Conservation (phyloP, 2,329 filamentous ascomycete genomes). For the Ascochyta lentis region DNA sequence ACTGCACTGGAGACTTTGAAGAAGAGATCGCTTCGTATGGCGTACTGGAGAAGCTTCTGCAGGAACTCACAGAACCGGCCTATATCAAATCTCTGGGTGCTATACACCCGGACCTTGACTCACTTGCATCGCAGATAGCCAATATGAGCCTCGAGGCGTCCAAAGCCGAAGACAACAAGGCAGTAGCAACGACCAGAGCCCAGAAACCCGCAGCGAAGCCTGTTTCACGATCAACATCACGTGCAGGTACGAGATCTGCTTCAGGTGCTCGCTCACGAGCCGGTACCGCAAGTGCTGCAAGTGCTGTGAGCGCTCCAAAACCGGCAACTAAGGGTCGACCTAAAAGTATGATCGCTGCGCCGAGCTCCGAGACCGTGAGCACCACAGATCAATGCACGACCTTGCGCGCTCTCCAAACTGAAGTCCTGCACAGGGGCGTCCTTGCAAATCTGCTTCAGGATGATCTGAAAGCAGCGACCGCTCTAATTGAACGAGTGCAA, state of each 20-base stretch:
- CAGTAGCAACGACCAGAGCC: conserved; percentile 25
- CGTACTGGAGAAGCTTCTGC: conserved; percentile 55
- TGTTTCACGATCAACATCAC: conserved; percentile 12
- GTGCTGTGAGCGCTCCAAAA: conserved; percentile 15
- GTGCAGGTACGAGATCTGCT: conserved; percentile 18
- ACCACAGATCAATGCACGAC: conserved; percentile 48
- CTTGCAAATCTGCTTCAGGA: conserved; percentile 48
- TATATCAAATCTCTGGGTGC: conserved; percentile 37
- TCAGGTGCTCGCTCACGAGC: conserved; percentile 25
- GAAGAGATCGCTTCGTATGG: conserved; percentile 59
- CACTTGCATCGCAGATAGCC: conserved; percentile 53
- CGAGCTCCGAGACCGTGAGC: conserved; percentile 17
- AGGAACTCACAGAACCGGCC: conserved; percentile 48
- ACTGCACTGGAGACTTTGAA: conserved; percentile 55
- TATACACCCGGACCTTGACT: conserved; percentile 38
- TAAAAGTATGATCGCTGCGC: conserved; percentile 15
- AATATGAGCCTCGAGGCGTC: conserved; percentile 46
- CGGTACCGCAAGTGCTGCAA: conserved; percentile 21
- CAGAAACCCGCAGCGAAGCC: conserved; percentile 33
- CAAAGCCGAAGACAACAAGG: conserved; percentile 13
- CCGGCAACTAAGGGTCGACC: conserved; percentile 18
- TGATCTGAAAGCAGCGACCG: conserved; percentile 37
- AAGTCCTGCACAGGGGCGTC: conserved; percentile 60
- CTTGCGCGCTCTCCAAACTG: conserved; percentile 53
- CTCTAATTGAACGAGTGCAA: conserved; percentile 37